Evolutionary conservation across 164 flowering plant species (phyloP).

Genomic region (Piper betle): DNA sequence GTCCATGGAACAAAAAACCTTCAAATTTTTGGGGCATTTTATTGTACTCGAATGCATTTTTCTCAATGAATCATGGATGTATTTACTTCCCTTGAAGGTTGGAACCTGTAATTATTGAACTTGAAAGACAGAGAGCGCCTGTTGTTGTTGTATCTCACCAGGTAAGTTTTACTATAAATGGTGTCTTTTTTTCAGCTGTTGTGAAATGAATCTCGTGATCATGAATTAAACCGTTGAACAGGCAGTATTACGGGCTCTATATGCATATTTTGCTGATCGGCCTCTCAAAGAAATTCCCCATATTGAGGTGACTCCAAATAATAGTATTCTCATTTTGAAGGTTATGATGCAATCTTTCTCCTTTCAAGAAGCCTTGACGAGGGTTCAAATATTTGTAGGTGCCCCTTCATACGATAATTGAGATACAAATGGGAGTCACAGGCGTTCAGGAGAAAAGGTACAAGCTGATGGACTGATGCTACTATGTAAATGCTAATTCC

Average conservation of each 20-base stretch:
- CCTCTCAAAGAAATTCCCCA: conserved; percentile 94
- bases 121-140: conserved; percentile 94
- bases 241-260: conserved; percentile 94
- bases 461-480: conserved; percentile 80
- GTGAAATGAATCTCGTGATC: background rate
- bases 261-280: conserved; percentile 97
- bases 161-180: conserved; percentile 23
- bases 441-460: conserved; percentile 96
- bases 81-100: conserved; percentile 33
- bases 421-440: conserved; percentile 96
- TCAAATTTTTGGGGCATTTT: no score
- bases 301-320: conserved; percentile 55
- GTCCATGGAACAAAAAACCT: no score
- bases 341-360: background rate
- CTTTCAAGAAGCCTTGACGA: background rate
- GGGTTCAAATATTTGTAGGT: conserved; percentile 32
- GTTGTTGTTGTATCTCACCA: conserved; percentile 95
- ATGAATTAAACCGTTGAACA: conserved; percentile 13
- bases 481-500: no score
- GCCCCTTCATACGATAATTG: conserved; percentile 93
- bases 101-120: conserved; percentile 97
- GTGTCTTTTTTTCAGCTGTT: background rate
- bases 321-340: background rate
- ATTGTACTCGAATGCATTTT: background rate
- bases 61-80: conserved; percentile 4